Evolutionary conservation across 2,329 filamentous ascomycete genomes (phyloP).

Genomic region (Penicillium sp.): DNA sequence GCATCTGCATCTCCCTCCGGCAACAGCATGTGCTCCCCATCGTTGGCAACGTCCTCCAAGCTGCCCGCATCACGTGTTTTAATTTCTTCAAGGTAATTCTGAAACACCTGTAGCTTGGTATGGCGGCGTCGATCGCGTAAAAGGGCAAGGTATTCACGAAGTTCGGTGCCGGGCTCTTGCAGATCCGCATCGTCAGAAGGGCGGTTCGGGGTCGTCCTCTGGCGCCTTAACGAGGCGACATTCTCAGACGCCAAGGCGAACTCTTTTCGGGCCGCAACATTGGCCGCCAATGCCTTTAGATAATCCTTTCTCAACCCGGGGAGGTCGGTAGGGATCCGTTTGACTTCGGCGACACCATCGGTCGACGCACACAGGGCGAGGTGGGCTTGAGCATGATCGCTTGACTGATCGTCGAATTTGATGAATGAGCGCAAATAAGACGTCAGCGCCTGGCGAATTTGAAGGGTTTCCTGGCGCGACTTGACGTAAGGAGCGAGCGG

Average conservation of each 20-base stretch:
- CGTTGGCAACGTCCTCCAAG: constrained; percentile 24
- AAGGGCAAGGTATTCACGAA: constrained; percentile 46
- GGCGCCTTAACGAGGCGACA: constrained; percentile 29
- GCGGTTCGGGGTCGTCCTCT: constrained; percentile 22
- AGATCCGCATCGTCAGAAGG: constrained; percentile 17
- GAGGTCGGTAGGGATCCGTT: constrained; percentile 41
- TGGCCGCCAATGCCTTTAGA: constrained; percentile 47
- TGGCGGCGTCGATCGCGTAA: constrained; percentile 49
- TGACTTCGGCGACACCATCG: constrained; percentile 34
- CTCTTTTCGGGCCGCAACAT: constrained; percentile 42
- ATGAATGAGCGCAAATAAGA: constrained; percentile 41
- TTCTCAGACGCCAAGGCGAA: constrained; percentile 38
- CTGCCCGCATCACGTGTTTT: constrained; percentile 28
- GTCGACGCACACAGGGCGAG: constrained; percentile 38
- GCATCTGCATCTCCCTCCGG: constrained; percentile 22
- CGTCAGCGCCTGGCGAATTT: constrained; percentile 43
- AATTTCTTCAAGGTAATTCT: constrained; percentile 47
- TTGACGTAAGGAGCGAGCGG: constrained; percentile 43
- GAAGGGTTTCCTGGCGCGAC: constrained; percentile 39
- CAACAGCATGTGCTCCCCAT: constrained; percentile 16
- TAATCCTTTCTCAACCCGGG: constrained; percentile 47
- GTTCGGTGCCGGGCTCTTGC: constrained; percentile 26
- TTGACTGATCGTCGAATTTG: constrained; percentile 31
- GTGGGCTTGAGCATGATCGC: constrained; percentile 30
- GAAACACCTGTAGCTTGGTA: constrained; percentile 49